These are phyloP conservation scores for Chaetomium fimeti DNA, from an alignment of 495 filamentous ascomycete genomes.

Conservation along the genomic window DNA sequence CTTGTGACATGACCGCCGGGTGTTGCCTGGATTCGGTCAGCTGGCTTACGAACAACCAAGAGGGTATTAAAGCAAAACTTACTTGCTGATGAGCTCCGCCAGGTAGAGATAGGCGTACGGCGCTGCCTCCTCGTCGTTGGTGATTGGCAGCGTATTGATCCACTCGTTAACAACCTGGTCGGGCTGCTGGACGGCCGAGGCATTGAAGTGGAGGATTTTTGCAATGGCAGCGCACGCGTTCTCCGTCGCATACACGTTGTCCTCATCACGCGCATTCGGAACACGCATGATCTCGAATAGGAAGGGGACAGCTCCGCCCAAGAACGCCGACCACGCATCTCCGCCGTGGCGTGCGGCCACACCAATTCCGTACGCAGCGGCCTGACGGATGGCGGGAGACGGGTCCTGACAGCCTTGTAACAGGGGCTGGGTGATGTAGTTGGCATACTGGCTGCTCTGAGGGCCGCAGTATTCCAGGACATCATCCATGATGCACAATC, in stretches of 20 bases:
- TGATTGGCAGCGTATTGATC: slow-evolving; percentile 86
- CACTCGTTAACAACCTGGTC: slow-evolving; percentile 74
- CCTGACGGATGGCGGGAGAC: slow-evolving; percentile 90
- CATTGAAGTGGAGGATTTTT: slow-evolving; percentile 90
- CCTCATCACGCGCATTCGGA: slow-evolving; percentile 77
- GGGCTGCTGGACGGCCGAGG: slow-evolving; percentile 65
- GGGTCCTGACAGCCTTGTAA: slow-evolving; percentile 77
- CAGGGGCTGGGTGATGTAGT: slow-evolving; percentile 81
- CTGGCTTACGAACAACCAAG: not conserved
- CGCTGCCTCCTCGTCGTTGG: slow-evolving; percentile 95
- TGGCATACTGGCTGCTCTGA: slow-evolving; percentile 76
- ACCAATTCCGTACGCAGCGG: slow-evolving; percentile 92
- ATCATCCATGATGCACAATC: slow-evolving; percentile 96
- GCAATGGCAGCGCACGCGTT: slow-evolving; percentile 97
- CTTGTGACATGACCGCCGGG: slow-evolving; percentile 70
- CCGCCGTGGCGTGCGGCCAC: slow-evolving; percentile 95
- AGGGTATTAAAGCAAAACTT: slow-evolving; percentile 45
- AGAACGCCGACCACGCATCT: slow-evolving; percentile 75
- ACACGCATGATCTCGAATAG: slow-evolving; percentile 81
- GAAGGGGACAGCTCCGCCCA: slow-evolving; percentile 70
- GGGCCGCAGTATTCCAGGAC: slow-evolving; percentile 94
- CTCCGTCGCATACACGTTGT: slow-evolving; percentile 93
- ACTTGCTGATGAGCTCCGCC: slow-evolving; percentile 89
- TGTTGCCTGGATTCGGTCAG: slow-evolving; percentile 64
- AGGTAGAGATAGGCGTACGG: slow-evolving; percentile 95